Percentiles rank a stretch among this genome's conserved stretches.
These are phyloP conservation scores for Alternaria sp. DNA, from an alignment of 2,329 filamentous ascomycete species.

Conservation along the genomic window DNA sequence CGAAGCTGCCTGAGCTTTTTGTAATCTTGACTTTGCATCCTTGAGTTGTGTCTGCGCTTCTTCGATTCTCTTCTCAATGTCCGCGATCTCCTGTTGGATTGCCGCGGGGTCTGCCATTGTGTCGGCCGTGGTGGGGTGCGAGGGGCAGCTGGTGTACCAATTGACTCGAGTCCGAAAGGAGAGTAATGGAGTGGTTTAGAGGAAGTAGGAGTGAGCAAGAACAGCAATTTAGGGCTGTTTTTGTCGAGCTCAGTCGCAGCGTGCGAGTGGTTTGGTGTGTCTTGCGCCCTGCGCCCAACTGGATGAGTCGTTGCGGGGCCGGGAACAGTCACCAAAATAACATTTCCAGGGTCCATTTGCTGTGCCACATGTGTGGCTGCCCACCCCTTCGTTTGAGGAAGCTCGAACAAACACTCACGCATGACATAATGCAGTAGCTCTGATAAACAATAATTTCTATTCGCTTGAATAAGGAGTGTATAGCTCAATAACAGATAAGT, in stretches of 20 bases:
- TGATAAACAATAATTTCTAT: conserved; percentile 4
- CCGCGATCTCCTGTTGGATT: conserved; percentile 40
- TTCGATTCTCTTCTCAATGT: conserved; percentile 41
- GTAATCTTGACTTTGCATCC: conserved; percentile 38
- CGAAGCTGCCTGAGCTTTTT: conserved; percentile 27
- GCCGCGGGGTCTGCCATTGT: conserved; percentile 40
- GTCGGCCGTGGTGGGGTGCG: conserved; percentile 42
- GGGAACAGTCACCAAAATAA: conserved; percentile 14
- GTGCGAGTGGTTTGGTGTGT: conserved; percentile 8
- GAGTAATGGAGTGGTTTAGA: background rate
- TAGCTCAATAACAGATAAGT: background rate
- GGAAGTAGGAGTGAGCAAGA: background rate
- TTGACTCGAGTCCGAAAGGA: background rate
- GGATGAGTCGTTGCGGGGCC: conserved; percentile 26
- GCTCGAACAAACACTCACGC: background rate
- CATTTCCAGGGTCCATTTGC: conserved; percentile 13
- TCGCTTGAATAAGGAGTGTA: conserved; percentile 3
- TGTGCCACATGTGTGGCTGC: conserved; percentile 14
- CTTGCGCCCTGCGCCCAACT: conserved; percentile 18
- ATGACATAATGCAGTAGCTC: background rate
- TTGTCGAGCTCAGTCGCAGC: conserved; percentile 11
- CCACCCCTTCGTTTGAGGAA: background rate
- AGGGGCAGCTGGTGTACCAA: conserved; percentile 24
- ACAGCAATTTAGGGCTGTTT: conserved; percentile 1
- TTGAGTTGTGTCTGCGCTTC: conserved; percentile 39